These are phyloP conservation scores for Kwoniella bestiolae DNA, from an alignment of 768 basidiomycete genomes.

Conservation along the genomic window DNA sequence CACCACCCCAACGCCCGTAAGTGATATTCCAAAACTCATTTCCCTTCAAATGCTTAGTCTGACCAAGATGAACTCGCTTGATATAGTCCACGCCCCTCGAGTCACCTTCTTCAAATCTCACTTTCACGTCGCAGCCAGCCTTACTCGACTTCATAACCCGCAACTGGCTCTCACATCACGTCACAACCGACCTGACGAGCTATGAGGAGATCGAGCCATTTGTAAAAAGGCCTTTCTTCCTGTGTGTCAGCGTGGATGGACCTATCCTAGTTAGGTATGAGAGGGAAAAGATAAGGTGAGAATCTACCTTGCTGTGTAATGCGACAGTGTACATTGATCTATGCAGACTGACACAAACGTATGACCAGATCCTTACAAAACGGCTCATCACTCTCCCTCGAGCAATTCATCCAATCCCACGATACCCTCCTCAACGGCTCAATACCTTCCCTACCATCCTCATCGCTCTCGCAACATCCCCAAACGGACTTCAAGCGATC, in stretches of 20 bases:
- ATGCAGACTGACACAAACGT: neutral
- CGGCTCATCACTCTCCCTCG: slow-evolving; percentile 59
- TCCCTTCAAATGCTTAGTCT: too few relatives aligned
- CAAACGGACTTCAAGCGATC: slow-evolving; percentile 46
- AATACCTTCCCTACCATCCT: slow-evolving; percentile 18
- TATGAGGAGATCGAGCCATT: slow-evolving; percentile 69
- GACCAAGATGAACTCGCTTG: neutral
- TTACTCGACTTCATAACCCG: slow-evolving; percentile 77
- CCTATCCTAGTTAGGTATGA: slow-evolving; percentile 72
- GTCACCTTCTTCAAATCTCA: slow-evolving; percentile 15
- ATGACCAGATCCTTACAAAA: neutral
- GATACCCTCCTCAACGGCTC: slow-evolving; percentile 63
- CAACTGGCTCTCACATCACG: slow-evolving; percentile 78
- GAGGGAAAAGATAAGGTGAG: slow-evolving; percentile 64
- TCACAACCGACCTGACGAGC: slow-evolving; percentile 71
- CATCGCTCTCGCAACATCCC: slow-evolving; percentile 28
- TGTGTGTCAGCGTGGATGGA: slow-evolving; percentile 81
- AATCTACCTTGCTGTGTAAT: neutral
- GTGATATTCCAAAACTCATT: neutral
- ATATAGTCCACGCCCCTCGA: neutral
- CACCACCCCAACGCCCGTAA: slow-evolving; percentile 7
- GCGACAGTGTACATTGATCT: neutral
- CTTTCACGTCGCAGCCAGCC: slow-evolving; percentile 62
- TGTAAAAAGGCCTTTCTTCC: slow-evolving; percentile 83
- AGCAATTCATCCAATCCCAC: slow-evolving; percentile 74